Base-by-base conservation (phyloP, 768 basidiomycete species). In the Amylocystis lapponica region DNA sequence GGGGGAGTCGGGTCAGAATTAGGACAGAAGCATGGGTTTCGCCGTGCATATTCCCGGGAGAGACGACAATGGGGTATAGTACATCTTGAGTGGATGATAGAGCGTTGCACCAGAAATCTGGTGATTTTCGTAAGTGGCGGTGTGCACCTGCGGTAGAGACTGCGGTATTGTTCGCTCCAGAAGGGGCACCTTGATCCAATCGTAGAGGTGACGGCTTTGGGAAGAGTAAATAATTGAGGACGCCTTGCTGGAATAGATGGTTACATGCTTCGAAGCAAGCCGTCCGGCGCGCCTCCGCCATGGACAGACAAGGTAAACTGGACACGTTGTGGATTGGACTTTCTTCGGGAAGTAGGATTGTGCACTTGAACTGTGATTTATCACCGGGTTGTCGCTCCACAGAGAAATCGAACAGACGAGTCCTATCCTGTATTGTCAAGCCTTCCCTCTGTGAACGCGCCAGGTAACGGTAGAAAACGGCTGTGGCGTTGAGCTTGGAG, bases 41-140 rank as follows among this genome's bases (percentile, higher is more conserved):
- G 14, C 56, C 60, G 17, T 34, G 36, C 21, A 53, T 38, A 16
- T 62, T 50, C 10, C 59, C 58, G 10, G 62, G 57, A 4, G 70
- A 58, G 38, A 88, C 63, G 25, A 85, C 60, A 7, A 72, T 70
- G 2, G 84, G 81, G 56, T 78, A 83, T n/a, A 84, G 69, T 43
- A 43, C 56, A 45, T 16, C 22, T 3, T 17, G 30, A 9, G 39
- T 35, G 11, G 27, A 26, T 3, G 39, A 27, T 13, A 31, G 13
- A 52, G 51, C 14, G 66, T 76, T 74, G 11, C 49, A 48, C 89
- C 89, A 90, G 56, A 91, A 86, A 29, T 68, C 62, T n/a, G 87
- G 77, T 35, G 57, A 61, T 59, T 76, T 83, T 47, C 75, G 71
- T 11, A 64, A 59, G 63, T 89, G 86, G 39, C 67, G 63, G 29